Evolutionary conservation across 116 monocot species (phyloP), one percentile per base, ranked within the genome.

Genomic region (Posidonia oceanica): DNA sequence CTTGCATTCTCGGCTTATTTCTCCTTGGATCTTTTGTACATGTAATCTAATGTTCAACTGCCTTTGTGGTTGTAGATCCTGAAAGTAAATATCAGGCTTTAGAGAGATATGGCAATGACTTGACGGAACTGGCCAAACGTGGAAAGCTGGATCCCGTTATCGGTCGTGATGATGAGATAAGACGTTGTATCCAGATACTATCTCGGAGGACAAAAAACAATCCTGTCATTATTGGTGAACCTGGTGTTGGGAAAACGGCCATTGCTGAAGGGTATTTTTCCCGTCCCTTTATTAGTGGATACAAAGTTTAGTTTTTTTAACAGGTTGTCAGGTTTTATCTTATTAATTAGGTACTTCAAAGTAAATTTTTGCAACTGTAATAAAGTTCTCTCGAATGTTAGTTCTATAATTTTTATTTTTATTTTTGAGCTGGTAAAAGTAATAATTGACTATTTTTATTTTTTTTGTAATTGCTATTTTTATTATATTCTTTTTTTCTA

Each of bases 111-210:
- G 94, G 94, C 22, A 88, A 76, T 76, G 94, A 94, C 72, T 72
- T 94, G 75, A 94, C 91, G 11, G 94, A 94, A 69, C 84, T 84
- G 70, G 94, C 94, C 36, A 83, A 69, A 71, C 80, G 91, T 60
- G 93, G 90, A 41, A 94, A 94, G 73, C 74, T 94, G 23, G 94
- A 94, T 78, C 94, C 94, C 64, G 94, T 94, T 37, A 94, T 94
- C 64, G 94, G 94, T 14, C 94, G 94, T 48, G 94, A 94, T 75
- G 94, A 94, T 69, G 94, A 94, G 56, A 87, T 94, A 57, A 69
- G 90, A 11, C 87, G 94, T 22, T 94, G 90, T 64, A 87, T 90
- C 18, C 94, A 90, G 69, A 94, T 94, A 72, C 76, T 94, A 52
- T 87, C 80, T 56, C 83, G 90, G 71, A 83, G 90, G 77, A 94